A percentile compares a stretch with the other conserved stretches of the same genome.
Conservation (phyloP, 306 rosid species). For the Quillaja saponaria region DNA sequence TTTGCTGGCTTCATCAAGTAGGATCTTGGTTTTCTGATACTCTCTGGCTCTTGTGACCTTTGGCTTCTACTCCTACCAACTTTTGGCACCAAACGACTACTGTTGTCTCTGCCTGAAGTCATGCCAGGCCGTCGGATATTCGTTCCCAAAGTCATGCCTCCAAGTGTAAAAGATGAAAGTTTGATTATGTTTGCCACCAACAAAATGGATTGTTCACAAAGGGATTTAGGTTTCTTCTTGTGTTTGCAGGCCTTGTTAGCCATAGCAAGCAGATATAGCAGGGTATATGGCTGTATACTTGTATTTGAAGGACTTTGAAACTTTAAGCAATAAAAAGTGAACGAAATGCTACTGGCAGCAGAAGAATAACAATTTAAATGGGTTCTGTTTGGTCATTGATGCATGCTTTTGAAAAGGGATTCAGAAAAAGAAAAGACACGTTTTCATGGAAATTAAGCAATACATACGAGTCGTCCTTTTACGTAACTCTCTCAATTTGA, state of each 20-base stretch:
- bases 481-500: no score
- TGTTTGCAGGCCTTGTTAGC: not conserved
- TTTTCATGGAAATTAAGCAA: no score
- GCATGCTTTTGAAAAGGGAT: conserved; percentile 7
- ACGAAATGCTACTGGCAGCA: not conserved
- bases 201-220: conserved; percentile 51
- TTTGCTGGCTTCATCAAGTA: conserved; percentile 17
- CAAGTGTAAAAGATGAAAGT: conserved; percentile 41
- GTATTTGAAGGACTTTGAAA: no score
- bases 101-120: not conserved
- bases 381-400: not conserved
- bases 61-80: conserved; percentile 7
- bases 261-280: conserved; percentile 11
- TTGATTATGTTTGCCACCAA: conserved; percentile 57
- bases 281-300: not conserved
- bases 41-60: conserved; percentile 32
- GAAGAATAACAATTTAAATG: not conserved
- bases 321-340: not conserved
- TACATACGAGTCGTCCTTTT: no score
- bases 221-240: conserved; percentile 5
- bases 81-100: not conserved
- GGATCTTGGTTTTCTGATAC: conserved; percentile 20
- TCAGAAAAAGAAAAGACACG: not conserved
- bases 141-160: not conserved
- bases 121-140: conserved; percentile 1